Conservation (phyloP, 2,329 filamentous ascomycete species). For the Alternaria viburni region DNA sequence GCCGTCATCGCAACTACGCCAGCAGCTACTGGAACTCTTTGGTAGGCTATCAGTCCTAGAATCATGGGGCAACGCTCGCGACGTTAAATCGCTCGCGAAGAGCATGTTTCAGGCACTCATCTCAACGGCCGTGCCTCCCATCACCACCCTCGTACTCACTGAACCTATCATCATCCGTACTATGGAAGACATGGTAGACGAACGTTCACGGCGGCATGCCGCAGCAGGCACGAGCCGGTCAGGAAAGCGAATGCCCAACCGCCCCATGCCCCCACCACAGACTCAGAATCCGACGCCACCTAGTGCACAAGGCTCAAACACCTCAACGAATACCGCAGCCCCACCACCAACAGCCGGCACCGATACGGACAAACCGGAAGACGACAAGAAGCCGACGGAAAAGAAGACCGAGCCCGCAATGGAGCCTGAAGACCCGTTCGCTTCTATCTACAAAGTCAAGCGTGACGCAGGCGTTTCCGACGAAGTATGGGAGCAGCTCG, state of each 20-base stretch:
- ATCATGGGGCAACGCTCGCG: constrained; percentile 69
- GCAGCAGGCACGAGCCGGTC: constrained; percentile 26
- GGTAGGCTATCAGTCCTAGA: constrained; percentile 50
- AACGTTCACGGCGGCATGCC: constrained; percentile 34
- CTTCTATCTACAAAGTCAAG: constrained; percentile 18
- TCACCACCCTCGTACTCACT: constrained; percentile 26
- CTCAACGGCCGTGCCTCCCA: constrained; percentile 23
- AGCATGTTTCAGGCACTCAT: constrained; percentile 53
- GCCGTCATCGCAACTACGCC: constrained; percentile 19
- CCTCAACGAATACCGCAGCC: constrained; percentile 8
- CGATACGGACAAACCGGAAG: constrained; percentile 8
- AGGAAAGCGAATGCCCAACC: background rate
- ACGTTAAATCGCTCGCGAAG: constrained; percentile 63
- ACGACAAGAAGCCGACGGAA: background rate
- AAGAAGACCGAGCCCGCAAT: background rate
- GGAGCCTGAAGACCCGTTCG: constrained; percentile 10
- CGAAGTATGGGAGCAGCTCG: constrained; percentile 66
- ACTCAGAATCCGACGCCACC: constrained; percentile 8
- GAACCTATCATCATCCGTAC: constrained; percentile 29
- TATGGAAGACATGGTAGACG: constrained; percentile 43
- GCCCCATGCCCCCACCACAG: background rate
- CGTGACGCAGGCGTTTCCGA: constrained; percentile 67
- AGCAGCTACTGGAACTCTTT: constrained; percentile 46
- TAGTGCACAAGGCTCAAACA: background rate
- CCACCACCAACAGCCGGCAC: background rate